Evolutionary conservation across 805 yeast species (phyloP), one percentile per base, ranked within the genome.

Genomic region (Wickerhamomyces bisporus): DNA sequence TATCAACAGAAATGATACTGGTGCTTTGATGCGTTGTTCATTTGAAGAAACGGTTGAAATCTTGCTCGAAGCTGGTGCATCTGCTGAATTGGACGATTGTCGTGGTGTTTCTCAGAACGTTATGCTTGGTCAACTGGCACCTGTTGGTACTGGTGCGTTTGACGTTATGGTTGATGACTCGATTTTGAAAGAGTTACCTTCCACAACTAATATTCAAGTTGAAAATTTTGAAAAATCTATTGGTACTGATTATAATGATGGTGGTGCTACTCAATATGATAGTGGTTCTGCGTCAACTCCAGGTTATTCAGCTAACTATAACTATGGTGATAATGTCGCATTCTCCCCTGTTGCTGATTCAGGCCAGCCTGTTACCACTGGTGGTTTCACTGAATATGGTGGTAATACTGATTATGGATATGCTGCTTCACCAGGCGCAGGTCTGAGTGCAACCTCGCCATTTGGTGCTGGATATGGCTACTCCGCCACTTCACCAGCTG

Each of bases 31-130:
- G 99, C 80, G 99, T 66, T 93, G 97, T 71, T 91, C 98, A 30
- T 93, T 93, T 70, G 99, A 93, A 68, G 99, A 93, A 65, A 93
- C 99, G 7, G 99, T 93, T 30, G 99, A 93, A 67, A 93, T 93
- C 56, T 68, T 93, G 60, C 77, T 93, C 53, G 98, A 93, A 58
- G 99, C 99, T 15, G 98, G 96, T 62, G 95, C 98, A 5, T 79
- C 94, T 30, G 98, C 98, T 15, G 99, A 93, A 60, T 70, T 93
- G 40, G 99, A 93, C 66, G 97, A 93, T 51, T 93, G 99, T 66
- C 86, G 88, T 50, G 99, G 99, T 73, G 95, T 93, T 44, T 93
- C 98, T 27, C 97, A 93, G 63, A 93, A 93, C 60, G 95, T 93
- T 42, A 86, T 93, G 70, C 76, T 93, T 57, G 99, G 99, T 35